Evolutionary conservation across 371 early-diverging fungal species (phyloP).

Genomic region (Scutellospora calospora): DNA sequence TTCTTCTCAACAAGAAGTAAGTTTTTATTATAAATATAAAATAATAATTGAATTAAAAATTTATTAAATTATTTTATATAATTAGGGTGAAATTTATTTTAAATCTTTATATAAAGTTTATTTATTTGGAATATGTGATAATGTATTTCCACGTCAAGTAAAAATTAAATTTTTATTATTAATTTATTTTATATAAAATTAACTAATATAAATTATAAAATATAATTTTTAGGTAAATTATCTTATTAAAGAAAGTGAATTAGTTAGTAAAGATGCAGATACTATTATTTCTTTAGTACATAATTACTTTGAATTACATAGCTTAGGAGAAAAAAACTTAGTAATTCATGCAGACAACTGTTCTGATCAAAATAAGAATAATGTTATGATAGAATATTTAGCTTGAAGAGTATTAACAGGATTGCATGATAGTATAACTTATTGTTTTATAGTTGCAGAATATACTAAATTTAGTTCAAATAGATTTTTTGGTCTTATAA

Average conservation of each 20-base stretch:
- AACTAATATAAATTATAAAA: too few relatives aligned
- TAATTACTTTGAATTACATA: slow-evolving; percentile 1
- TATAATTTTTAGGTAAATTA: background rate
- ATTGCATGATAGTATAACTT: background rate
- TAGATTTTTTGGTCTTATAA: slow-evolving; percentile 5
- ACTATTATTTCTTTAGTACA: background rate
- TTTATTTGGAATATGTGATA: background rate
- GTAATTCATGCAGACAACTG: slow-evolving; percentile 11
- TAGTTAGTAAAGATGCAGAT: background rate
- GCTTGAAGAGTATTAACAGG: background rate
- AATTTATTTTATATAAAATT: background rate
- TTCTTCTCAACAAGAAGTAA: background rate
- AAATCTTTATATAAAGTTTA: too few relatives aligned
- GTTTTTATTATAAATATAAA: background rate
- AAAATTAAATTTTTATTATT: background rate
- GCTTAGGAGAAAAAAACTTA: slow-evolving; percentile 3
- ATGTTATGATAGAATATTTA: slow-evolving; percentile 1
- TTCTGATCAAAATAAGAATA: slow-evolving; percentile 4
- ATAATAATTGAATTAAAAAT: background rate
- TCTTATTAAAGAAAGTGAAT: background rate
- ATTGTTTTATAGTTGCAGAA: background rate
- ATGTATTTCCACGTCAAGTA: background rate
- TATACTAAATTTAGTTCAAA: background rate
- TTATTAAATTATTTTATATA: background rate
- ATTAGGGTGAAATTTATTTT: background rate